phyloP scores from a whole-genome alignment of 306 rosid genomes.

The Sicyos edulis region DNA sequence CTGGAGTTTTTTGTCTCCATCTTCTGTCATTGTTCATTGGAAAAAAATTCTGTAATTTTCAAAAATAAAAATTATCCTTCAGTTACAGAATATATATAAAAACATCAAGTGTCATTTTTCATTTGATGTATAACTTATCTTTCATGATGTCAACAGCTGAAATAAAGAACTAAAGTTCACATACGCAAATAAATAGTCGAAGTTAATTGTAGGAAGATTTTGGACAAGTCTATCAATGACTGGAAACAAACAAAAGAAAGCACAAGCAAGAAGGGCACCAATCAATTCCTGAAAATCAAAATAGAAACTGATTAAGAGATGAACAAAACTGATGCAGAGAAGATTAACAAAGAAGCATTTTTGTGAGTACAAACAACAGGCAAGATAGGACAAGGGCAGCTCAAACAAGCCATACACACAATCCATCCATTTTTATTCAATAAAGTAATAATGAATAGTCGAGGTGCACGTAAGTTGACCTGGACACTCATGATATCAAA shows the following conservation, averaged over 20 bases:
- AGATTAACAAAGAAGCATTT: neutral
- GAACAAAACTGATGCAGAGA: neutral
- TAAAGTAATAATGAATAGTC: neutral
- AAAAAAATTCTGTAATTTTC: no score
- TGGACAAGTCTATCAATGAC: slow-evolving; percentile 37
- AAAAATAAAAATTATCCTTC: neutral
- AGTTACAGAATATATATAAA: neutral
- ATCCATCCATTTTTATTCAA: neutral
- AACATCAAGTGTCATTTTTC: neutral
- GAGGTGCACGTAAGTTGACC: no score
- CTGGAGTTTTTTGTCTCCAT: no score
- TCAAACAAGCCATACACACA: neutral
- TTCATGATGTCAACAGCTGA: slow-evolving; percentile 1
- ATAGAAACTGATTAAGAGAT: slow-evolving; percentile 10
- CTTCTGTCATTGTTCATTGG: no score
- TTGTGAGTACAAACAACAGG: neutral
- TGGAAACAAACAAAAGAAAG: slow-evolving; percentile 79
- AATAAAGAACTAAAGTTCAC: slow-evolving; percentile 29
- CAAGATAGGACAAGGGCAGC: neutral
- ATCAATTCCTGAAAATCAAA: slow-evolving; percentile 64
- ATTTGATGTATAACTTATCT: neutral
- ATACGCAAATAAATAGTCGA: slow-evolving; percentile 70
- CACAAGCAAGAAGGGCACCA: slow-evolving; percentile 81
- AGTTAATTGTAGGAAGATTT: slow-evolving; percentile 67
- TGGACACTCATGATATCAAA: no score